Evolutionary conservation across 257 asterid genomes (phyloP), one percentile per base, ranked within the genome.

Genomic region (Dorcoceras hygrometricum): DNA sequence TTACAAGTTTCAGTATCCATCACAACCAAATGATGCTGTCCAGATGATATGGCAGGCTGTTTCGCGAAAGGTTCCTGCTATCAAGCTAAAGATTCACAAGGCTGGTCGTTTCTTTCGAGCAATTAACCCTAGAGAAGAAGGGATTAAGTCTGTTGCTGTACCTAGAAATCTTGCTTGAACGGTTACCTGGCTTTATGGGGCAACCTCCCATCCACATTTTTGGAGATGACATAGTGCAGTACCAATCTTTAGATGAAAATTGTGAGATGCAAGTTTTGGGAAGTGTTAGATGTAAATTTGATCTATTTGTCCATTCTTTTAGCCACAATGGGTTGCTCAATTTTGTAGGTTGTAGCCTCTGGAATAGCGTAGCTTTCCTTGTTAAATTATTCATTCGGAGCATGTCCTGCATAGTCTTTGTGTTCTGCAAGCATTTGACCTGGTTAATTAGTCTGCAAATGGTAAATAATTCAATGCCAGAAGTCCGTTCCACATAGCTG

Each of bases 1-100:
- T 59, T 89, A 79, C 12, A 85, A 81, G 80, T 86, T 74, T 64
- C 82, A 67, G 29, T 81, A 81, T 65, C 96, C 96, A 12, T 89
- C 96, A 0, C 57, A 39, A 70, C 77, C 74, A 71, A 71, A 76
- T 4, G 96, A 89, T 68, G 95, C 91, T 3, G 91, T 86, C 63
- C 91, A 89, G 75, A 89, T 86, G 95, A 77, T 83, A 78, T 89
- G 96, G 96, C 83, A 83, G 72, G 85, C 90, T 5, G 64, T 89
- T 9, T 76, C 71, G 5, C 69, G 95, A 57, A 89, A 81, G 78
- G 84, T 84, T 71, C 86, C 95, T 16, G 75, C 74, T n/a, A 39
- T 65, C 43, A 74, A 63, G 50, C 67, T 80, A 73, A 80, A 74
- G 57, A 32, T 84, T 67, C 84, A 89, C 61, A 70, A 67, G 43